These are phyloP conservation scores for Aspergillus ruber DNA, from an alignment of 2,329 filamentous ascomycete genomes.

Conservation along the genomic window DNA sequence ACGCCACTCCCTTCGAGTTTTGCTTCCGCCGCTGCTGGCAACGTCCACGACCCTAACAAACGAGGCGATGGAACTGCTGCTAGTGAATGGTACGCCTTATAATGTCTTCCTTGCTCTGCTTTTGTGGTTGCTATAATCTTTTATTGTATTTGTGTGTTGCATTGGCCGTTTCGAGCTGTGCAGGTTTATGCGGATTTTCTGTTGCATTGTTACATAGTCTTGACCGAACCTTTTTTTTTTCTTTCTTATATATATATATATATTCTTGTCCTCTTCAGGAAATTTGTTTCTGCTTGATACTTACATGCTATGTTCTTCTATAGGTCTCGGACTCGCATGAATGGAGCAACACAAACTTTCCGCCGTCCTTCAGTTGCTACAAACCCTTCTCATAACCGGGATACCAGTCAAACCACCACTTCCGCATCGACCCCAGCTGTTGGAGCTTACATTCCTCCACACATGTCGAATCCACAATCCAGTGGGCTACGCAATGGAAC, in stretches of 20 bases:
- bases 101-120: slow-evolving; percentile 1
- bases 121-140: background rate
- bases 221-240: background rate
- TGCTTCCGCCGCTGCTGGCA: slow-evolving; percentile 74
- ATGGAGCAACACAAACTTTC: slow-evolving; percentile 63
- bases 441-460: slow-evolving; percentile 55
- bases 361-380: slow-evolving; percentile 57
- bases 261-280: background rate
- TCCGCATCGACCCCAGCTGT: slow-evolving; percentile 36
- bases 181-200: background rate
- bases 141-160: background rate
- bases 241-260: no score
- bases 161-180: background rate
- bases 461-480: slow-evolving; percentile 47
- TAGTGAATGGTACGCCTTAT: slow-evolving; percentile 62
- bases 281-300: slow-evolving; percentile 9
- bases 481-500: slow-evolving; percentile 45
- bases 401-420: slow-evolving; percentile 33
- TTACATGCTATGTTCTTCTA: slow-evolving; percentile 7
- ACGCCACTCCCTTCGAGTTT: slow-evolving; percentile 76
- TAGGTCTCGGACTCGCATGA: slow-evolving; percentile 57
- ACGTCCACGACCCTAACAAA: slow-evolving; percentile 57
- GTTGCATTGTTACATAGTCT: background rate
- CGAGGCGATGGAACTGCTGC: slow-evolving; percentile 53
- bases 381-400: slow-evolving; percentile 43